A percentile compares a stretch with the other conserved stretches of the same genome.
These are phyloP conservation scores for Radiomyces spectabilis DNA, from an alignment of 192 early-diverging fungal genomes.

Conservation along the genomic window DNA sequence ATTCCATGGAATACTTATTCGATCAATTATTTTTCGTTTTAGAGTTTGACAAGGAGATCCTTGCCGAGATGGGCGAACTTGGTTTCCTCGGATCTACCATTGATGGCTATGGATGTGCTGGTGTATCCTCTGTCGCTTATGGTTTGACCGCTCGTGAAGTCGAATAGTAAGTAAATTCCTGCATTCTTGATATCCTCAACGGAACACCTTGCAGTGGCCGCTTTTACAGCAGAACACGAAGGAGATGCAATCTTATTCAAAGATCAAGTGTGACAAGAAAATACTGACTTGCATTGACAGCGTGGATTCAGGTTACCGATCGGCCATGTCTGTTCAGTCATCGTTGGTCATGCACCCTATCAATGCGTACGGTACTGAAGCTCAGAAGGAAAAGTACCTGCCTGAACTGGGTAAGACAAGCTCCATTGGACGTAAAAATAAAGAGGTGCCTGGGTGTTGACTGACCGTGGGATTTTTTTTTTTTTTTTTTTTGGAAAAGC, in stretches of 20 bases:
- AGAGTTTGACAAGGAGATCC: slow-evolving; percentile 82
- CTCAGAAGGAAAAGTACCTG: slow-evolving; percentile 87
- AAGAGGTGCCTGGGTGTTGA: neutral
- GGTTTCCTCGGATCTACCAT: slow-evolving; percentile 93
- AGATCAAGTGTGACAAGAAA: neutral
- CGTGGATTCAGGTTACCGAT: slow-evolving; percentile 94
- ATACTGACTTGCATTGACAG: slow-evolving; percentile 23
- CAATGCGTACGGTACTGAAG: slow-evolving; percentile 86
- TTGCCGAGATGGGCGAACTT: slow-evolving; percentile 89
- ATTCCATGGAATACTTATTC: too few species aligned
- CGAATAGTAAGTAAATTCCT: slow-evolving; percentile 61
- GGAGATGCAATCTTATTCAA: neutral
- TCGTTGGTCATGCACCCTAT: slow-evolving; percentile 99
- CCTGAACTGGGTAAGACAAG: slow-evolving; percentile 62
- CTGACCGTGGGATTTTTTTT: neutral
- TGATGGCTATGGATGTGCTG: slow-evolving; percentile 93
- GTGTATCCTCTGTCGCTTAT: slow-evolving; percentile 95
- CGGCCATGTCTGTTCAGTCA: slow-evolving; percentile 97
- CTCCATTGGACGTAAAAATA: neutral
- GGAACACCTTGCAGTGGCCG: too few species aligned
- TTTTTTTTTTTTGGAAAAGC: slow-evolving; percentile 38
- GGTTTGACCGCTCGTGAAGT: slow-evolving; percentile 95
- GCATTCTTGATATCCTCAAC: too few species aligned
- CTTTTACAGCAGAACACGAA: neutral
- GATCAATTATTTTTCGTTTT: too few species aligned